Base-by-base conservation (phyloP, 495 filamentous ascomycete species). In the Patellaria atrata region DNA sequence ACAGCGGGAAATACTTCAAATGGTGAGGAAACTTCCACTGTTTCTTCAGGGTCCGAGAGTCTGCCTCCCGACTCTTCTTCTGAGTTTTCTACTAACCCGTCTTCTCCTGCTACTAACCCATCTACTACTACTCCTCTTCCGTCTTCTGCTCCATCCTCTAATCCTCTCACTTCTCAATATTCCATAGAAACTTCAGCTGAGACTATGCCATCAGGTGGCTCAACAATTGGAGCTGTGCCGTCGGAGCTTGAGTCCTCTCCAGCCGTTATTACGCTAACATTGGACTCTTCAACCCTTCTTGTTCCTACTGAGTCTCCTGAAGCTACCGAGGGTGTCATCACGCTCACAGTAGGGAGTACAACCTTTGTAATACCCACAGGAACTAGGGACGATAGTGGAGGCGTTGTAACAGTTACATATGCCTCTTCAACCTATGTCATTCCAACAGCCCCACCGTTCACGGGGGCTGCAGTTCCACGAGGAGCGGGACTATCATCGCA, bases 21-120 rank as follows among this genome's bases (percentile, higher is more conserved):
- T 42, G 33, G 26, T 12, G 8, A 18, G 12, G n/a, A 7, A 10
- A 5, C 35, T 23, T 22, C 37, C 14, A 19, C 35, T n/a, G 16
- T 10, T 40, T 34, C 37, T 27, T 17, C 33, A 14, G 9, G 10
- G 19, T 21, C 33, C 22, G 23, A 18, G 9, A 24, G 20, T 22
- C 15, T 22, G 10, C 8, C 18, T 17, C 20, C 32, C 5, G 19
- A n/a, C 10, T 22, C 33, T n/a, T 19, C 14, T 22, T 36, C 33
- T n/a, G 12, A 9, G 17, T 19, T 6, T 16, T 26, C 13, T 20
- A 16, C 31, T 16, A 3, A 4, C 5, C 5, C 27, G 14, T 11
- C 27, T 19, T 10, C 3, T 19, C 21, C 30, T 31, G 10, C 39
- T 40, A 28, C 43, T 41, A 19, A 40, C 37, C 17, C 39, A 18